These are phyloP conservation scores for Fusarium stilboides DNA, from an alignment of 2,329 filamentous ascomycete genomes.

Conservation along the genomic window DNA sequence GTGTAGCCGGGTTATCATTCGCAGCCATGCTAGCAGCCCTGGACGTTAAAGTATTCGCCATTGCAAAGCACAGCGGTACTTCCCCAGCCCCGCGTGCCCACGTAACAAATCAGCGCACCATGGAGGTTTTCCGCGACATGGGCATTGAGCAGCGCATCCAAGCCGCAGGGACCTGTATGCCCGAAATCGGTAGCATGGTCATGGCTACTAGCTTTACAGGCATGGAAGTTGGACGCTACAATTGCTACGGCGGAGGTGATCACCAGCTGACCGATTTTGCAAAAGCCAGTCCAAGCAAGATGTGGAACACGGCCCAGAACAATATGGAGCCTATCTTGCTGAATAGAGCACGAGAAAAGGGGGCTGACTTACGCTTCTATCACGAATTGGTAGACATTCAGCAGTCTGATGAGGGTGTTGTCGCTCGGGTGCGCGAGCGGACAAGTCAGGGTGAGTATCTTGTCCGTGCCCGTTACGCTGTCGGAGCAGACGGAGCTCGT, in stretches of 20 bases:
- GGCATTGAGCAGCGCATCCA: constrained; percentile 18
- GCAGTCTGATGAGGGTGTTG: constrained; percentile 18
- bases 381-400: constrained; percentile 31
- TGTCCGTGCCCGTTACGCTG: constrained; percentile 24
- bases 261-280: constrained; percentile 31
- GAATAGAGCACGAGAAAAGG: constrained; percentile 12
- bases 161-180: constrained; percentile 15
- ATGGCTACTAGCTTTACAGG: constrained; percentile 33
- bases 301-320: constrained; percentile 25
- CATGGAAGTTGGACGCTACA: constrained; percentile 27
- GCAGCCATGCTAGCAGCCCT: constrained; percentile 16
- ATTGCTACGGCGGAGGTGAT: constrained; percentile 29
- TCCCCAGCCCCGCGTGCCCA: constrained; percentile 28
- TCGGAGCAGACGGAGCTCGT: constrained; percentile 32
- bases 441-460: constrained; percentile 19
- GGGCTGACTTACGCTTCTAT: constrained; percentile 32
- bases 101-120: constrained; percentile 32
- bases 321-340: constrained; percentile 21
- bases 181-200: constrained; percentile 19
- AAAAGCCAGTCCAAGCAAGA: constrained; percentile 29
- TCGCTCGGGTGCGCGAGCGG: constrained; percentile 25
- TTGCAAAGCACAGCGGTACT: constrained; percentile 32
- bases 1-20: constrained; percentile 22
- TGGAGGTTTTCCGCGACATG: constrained; percentile 35
- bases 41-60: constrained; percentile 12